Percentiles rank a stretch among this genome's conserved stretches.
phyloP scores from a whole-genome alignment of 306 rosid species.

The Boehmeria nivea region DNA sequence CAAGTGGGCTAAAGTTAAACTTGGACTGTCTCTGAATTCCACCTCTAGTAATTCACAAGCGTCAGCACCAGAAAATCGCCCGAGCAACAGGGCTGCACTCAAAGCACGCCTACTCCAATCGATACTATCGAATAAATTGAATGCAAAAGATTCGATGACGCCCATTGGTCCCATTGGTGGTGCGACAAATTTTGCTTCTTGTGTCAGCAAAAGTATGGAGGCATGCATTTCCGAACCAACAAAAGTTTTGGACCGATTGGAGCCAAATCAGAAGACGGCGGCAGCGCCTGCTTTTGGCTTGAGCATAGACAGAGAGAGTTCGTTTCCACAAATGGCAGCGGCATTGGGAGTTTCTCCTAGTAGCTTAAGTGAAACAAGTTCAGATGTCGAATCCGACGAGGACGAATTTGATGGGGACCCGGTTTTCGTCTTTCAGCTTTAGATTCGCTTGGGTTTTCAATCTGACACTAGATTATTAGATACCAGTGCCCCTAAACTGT shows the following conservation, averaged over 20 bases:
- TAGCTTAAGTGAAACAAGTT: slow-evolving; percentile 31
- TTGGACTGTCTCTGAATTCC: slow-evolving; percentile 46
- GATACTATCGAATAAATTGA: background rate
- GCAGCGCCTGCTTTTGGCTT: slow-evolving; percentile 9
- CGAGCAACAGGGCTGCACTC: background rate
- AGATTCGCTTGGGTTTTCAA: no score
- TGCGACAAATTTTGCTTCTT: no score
- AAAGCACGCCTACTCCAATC: slow-evolving; percentile 8
- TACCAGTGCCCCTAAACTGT: no score
- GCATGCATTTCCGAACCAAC: slow-evolving; percentile 10
- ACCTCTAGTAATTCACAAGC: slow-evolving; percentile 28
- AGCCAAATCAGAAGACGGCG: slow-evolving; percentile 20
- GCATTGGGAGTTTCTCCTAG: slow-evolving; percentile 34
- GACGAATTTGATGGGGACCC: no score
- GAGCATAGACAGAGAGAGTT: slow-evolving; percentile 8
- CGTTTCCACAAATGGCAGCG: slow-evolving; percentile 12
- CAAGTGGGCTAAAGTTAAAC: slow-evolving; percentile 69
- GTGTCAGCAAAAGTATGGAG: slow-evolving; percentile 9
- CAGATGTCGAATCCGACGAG: slow-evolving; percentile 37
- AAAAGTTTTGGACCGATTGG: slow-evolving; percentile 4
- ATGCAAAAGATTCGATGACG: no score
- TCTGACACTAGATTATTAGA: no score
- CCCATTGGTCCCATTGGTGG: no score
- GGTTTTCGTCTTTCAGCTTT: no score
- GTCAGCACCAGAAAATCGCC: slow-evolving; percentile 7